Base-by-base conservation (phyloP, 2,329 filamentous ascomycete genomes). In the Didymella glomerata region DNA sequence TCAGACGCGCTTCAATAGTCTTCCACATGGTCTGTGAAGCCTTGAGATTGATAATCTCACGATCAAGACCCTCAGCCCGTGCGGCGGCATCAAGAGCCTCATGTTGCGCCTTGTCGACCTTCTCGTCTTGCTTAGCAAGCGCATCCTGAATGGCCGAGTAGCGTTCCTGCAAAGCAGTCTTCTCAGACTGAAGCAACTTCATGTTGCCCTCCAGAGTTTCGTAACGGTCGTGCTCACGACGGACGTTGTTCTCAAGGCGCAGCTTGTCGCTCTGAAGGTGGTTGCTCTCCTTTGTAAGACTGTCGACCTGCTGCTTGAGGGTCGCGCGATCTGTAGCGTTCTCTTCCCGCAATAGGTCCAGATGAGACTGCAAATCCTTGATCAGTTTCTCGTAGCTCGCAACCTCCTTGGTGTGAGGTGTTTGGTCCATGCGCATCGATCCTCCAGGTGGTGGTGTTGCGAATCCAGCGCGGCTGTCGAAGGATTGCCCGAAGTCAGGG, bases 11-110 rank as follows among this genome's bases (percentile, higher is more conserved):
- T 74, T 98, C 93, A 32, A 97, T 96, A 55, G 90, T 92, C 80
- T 95, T 96, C 90, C 91, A 97, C 10, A 99, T 83, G 36, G 92
- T 90, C 79, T 97, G 97, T 77, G 98, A 94, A 0, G 94, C 93
- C 76, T 96, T 97, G 32, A 97, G 85, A 71, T 98, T 97, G 16
- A 93, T 89, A 53, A 89, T 92, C 75, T 99, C 95, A 65, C 92
- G 93, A 51, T 93, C 90, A 77, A 97, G 86, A 71, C 92, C 93
- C 71, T 99, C 94, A 3, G 91, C 83, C 51, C 94, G 80, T 30
- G 90, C 90, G 74, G 89, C 90, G 5, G 90, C 88, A 75, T 97
- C 95, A 10, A 98, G 88, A 6, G 98, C 84, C 68, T 99, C 94
- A 77, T 98, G 94, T 0, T 92, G 93, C 27, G 94, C 90, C 77